Evolutionary conservation across 2,329 filamentous ascomycete genomes (phyloP).

Genomic region (Karstenula rhodostoma): DNA sequence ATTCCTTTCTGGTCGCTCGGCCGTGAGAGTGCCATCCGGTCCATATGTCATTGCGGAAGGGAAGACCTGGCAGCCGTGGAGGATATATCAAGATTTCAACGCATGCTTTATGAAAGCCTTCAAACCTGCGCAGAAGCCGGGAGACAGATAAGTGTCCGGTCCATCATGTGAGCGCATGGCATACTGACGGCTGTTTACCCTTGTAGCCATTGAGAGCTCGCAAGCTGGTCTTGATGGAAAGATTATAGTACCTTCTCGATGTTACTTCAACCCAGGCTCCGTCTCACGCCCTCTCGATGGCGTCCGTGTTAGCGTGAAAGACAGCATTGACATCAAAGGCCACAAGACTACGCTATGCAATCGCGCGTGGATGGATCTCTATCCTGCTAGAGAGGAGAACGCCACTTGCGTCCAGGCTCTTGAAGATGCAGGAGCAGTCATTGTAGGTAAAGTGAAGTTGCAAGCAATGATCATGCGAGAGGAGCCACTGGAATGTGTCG

Average conservation of each 20-base stretch:
- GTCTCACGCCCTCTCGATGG: slow-evolving; percentile 17
- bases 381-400: slow-evolving; percentile 8
- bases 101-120: slow-evolving; percentile 9
- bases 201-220: not conserved
- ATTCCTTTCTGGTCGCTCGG: not conserved
- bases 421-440: slow-evolving; percentile 31
- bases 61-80: slow-evolving; percentile 14
- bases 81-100: slow-evolving; percentile 8
- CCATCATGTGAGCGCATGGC: not conserved
- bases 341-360: slow-evolving; percentile 18
- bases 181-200: slow-evolving; percentile 3
- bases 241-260: slow-evolving; percentile 14
- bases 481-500: slow-evolving; percentile 13
- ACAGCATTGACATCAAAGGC: slow-evolving; percentile 19
- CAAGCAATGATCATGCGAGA: slow-evolving; percentile 51
- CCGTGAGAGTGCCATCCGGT: not conserved
- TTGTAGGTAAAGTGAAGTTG: slow-evolving; percentile 61
- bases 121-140: not conserved
- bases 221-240: slow-evolving; percentile 2
- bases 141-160: slow-evolving; percentile 8
- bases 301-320: slow-evolving; percentile 43
- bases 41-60: slow-evolving; percentile 1
- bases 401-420: slow-evolving; percentile 17
- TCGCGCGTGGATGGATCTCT: slow-evolving; percentile 16
- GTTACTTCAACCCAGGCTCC: slow-evolving; percentile 12